phyloP scores from a whole-genome alignment of 1,139 yeast genomes.

The Martiniozyma asiatica region DNA sequence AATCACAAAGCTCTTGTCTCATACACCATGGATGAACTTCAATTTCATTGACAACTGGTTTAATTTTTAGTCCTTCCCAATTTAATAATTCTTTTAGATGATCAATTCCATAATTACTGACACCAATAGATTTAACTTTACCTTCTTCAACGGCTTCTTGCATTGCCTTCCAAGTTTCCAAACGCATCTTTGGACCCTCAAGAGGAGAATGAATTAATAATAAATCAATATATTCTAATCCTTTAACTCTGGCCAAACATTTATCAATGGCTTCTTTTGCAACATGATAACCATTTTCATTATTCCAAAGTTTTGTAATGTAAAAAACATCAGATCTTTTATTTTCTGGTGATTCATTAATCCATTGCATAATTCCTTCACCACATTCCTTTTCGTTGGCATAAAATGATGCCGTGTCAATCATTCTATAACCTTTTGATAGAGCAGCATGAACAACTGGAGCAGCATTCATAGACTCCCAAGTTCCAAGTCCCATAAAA shows the following conservation, averaged over 20 bases:
- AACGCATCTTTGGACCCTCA: constrained; percentile 36
- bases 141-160: constrained; percentile 55
- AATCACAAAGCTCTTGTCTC: constrained; percentile 50
- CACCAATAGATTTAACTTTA: constrained; percentile 48
- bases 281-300: constrained; percentile 45
- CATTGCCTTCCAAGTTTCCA: constrained; percentile 50
- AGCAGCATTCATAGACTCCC: constrained; percentile 30
- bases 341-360: constrained; percentile 35
- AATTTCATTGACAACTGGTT: constrained; percentile 54
- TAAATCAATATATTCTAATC: constrained; percentile 38
- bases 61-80: constrained; percentile 39
- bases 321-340: constrained; percentile 53
- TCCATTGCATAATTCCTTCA: constrained; percentile 37
- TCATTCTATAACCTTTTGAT: constrained; percentile 36
- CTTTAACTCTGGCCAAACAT: constrained; percentile 39
- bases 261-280: constrained; percentile 42
- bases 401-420: constrained; percentile 51
- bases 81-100: constrained; percentile 46
- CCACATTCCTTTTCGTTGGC: constrained; percentile 49
- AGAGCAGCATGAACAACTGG: constrained; percentile 35
- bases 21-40: constrained; percentile 72
- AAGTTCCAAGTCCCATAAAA: constrained; percentile 37
- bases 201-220: constrained; percentile 51
- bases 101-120: constrained; percentile 53
- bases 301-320: constrained; percentile 58